phyloP scores from a whole-genome alignment of 257 asterid species.

The Solanum pimpinellifolium region DNA sequence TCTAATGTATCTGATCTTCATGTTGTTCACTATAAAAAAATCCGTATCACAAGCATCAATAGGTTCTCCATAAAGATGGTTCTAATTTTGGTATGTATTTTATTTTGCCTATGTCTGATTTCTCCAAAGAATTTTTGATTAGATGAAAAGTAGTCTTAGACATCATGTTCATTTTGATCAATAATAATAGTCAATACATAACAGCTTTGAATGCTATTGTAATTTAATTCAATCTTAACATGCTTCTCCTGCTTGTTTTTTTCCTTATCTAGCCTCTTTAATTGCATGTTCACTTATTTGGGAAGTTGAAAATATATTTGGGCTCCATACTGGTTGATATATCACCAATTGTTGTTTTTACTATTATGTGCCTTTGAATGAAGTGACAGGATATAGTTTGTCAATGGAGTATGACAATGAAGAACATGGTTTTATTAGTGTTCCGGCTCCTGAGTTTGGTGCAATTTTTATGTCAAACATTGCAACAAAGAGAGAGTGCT shows the following conservation, averaged over 20 bases:
- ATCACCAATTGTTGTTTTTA: neutral
- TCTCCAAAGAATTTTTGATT: neutral
- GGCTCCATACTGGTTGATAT: neutral
- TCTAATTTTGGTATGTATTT: neutral
- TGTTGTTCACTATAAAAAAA: neutral
- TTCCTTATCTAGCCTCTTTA: neutral
- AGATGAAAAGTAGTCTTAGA: neutral
- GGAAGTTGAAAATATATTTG: neutral
- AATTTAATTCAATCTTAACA: neutral
- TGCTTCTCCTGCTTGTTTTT: neutral
- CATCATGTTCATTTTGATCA: neutral
- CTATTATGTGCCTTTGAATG: neutral
- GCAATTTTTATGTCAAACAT: conserved; percentile 71
- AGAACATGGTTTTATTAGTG: conserved; percentile 31
- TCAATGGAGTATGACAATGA: conserved; percentile 37
- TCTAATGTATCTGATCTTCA: neutral
- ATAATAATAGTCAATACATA: neutral
- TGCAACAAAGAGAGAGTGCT: conserved; percentile 47
- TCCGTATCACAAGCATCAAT: neutral
- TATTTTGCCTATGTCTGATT: neutral
- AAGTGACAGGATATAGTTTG: conserved; percentile 3
- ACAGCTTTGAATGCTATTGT: neutral
- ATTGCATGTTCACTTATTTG: neutral
- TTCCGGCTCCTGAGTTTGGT: conserved; percentile 56
- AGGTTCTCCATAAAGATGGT: neutral